Evolutionary conservation across 371 early-diverging fungal species (phyloP), one percentile per base, ranked within the genome.

Genomic region (Thermomucor indicae-seudaticae): DNA sequence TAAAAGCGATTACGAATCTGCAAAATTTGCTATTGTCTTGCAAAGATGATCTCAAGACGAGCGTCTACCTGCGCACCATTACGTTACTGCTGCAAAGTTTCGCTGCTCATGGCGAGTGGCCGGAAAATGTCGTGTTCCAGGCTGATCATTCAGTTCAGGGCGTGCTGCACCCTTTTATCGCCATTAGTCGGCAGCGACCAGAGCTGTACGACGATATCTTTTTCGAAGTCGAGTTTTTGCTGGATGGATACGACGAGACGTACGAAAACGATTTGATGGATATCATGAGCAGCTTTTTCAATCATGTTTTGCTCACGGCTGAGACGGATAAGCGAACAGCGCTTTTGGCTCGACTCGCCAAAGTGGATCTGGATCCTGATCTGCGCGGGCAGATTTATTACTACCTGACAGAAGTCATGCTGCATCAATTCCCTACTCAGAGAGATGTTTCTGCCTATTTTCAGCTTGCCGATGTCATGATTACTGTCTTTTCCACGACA

Each of bases 121-220:
- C 7, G 27, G 24, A 29, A 3, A 30, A 17, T 8, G 24, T 51
- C 32, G 35, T 35, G 1, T 47, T 38, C 38, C 11, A n/a, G 46
- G 46, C 30, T 17, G 11, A 49, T 41, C 41, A 22, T 43, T 27
- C 54, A 45, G 52, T 41, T 20, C 24, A 27, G 27, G 57, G 40
- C 17, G 24, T 43, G 16, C 35, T 52, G 6, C 57, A 62, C 46
- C 75, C 71, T 0, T 70, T 58, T 27, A 45, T 62, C 6, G 17
- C 47, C 4, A 39, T 75, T 14, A 24, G 59, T 23, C 57, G 56
- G 11, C 62, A 75, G 46, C 53, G 62, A 14, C 67, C 67, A 4
- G 35, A 49, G 0, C 30, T 66, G 16, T 57, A 51, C 30, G 46
- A 46, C 23, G 43, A 42, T 10, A 7, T 75, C 1, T 38, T 68